Evolutionary conservation across 2,329 filamentous ascomycete genomes (phyloP), one percentile per base, ranked within the genome.

Genomic region (Xylaria multiplex): DNA sequence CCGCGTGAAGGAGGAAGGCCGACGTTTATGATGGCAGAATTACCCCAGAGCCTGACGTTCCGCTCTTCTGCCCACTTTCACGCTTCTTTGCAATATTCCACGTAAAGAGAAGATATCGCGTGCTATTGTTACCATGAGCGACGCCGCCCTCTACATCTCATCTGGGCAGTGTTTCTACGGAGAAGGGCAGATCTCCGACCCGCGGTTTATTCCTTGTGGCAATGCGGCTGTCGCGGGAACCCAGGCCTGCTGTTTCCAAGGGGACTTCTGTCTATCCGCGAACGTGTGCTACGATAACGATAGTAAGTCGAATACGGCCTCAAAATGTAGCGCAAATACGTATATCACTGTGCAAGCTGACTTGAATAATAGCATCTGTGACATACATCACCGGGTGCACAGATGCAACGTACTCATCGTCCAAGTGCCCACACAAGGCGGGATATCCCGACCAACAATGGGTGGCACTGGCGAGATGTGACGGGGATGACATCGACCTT

Each of bases 331-430:
- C 16, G 43, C 13, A 9, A n/a, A 27, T 52, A n/a, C 6, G 19
- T 52, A 13, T 55, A 59, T 30, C 8, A 19, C 46, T 42, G 2
- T 42, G 40, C n/a, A 55, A 24, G 30, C 59, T 71, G 55, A 72
- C 43, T 11, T 30, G 22, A 42, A 57, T 11, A n/a, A 65, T 45
- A 74, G 72, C 66, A 13, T 66, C 68, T 40, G 72, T 74, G 42
- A 74, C 71, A 1, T 74, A 74, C 49, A 67, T 74, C 14, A 65
- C 71, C 2, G 71, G 71, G 3, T 74, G 72, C 43, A 74, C 72
- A 14, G 71, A 74, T 63, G 54, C 68, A 19, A 73, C 69, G 1
- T 73, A 68, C 43, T 70, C 64, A 3, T 70, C 71, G 1, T 62
- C 66, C 19, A 69, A 72, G 37, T 73, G 71, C 55, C 67, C 70